Evolutionary conservation across 2,329 filamentous ascomycete genomes (phyloP), one percentile per base, ranked within the genome.

Genomic region (Alternaria dauci): DNA sequence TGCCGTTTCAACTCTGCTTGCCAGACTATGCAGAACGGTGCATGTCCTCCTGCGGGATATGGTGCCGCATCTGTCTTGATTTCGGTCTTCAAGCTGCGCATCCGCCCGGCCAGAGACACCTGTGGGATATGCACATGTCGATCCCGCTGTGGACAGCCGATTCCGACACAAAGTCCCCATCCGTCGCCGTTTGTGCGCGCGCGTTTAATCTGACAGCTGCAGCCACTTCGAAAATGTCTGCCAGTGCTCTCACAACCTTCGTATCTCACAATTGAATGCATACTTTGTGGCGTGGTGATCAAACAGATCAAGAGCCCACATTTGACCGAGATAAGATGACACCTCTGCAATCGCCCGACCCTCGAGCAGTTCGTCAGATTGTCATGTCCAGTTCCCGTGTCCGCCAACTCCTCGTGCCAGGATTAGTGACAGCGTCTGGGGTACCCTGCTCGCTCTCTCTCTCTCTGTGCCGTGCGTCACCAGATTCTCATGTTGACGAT

Each of bases 301-400:
- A 60, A 39, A 57, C 47, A 41, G 26, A 28, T 39, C 26, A 34
- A 12, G 18, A 30, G 23, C 54, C 32, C 55, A 34, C 26, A 42
- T 54, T 54, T 44, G 52, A 34, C 52, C 63, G 54, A 65, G 46
- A 58, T 59, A 23, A 56, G 55, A 55, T 56, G 34, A 61, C 20
- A 9, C 30, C 18, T 50, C 43, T 52, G 28, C 62, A 34, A 58
- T 63, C 61, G 16, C 38, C 20, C 46, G 55, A 63, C 63, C 63
- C 61, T 61, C 58, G n/a, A 32, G 14, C 50, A 42, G 61, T 66
- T 66, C 63, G 50, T 55, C 28, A 60, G 42, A 55, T 56, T 52
- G 55, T 50, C 53, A 46, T 41, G 36, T 43, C 46, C 18, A 28
- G 43, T 53, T 26, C 53, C 57, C 57, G 51, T 61, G 50, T 54